Evolutionary conservation across 2,329 filamentous ascomycete genomes (phyloP), one percentile per base, ranked within the genome.

Genomic region (Erysiphe pulchra): DNA sequence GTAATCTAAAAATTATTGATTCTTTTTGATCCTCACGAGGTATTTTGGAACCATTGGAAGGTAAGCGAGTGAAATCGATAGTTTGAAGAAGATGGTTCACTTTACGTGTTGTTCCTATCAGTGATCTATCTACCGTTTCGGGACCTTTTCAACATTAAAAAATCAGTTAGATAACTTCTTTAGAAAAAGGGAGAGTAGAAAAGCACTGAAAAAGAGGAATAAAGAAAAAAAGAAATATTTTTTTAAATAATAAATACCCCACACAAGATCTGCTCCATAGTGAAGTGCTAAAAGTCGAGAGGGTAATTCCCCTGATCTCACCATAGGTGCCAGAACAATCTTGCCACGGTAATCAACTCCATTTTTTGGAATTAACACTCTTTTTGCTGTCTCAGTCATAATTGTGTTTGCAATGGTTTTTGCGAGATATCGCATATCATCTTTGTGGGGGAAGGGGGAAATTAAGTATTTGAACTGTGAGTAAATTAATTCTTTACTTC

Each of bases 191-290:
- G 6, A 24, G 6, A 24, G 32, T 34, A 34, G 10, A 4, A 34
- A 10, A 34, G 32, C 4, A 34, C 10, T 3, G 14, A 10, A 34
- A 34, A 2, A 11, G 14, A n/a, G 4, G 24, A 33, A 37, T 20
- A 12, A 42, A 28, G 30, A 30, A 9, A 42, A 42, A 34, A 34
- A 12, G 11, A 34, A 34, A 3, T 34, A 9, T 12, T 12, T 34
- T 12, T 12, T 28, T 17, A 32, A 32, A n/a, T 32, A 16, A 16
- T 18, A 12, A 41, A 34, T 61, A 81, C 79, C 87, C 87, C 90
- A 98, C 52, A 98, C 90, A 14, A 98, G 69, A 62, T 98, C 90
- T 45, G 90, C 90, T 52, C 90, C 90, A 60, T 98, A 95, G 57
- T 92, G 81, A 50, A 98, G 73, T 31, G 90, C 83, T 39, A 92